A percentile compares a stretch with the other conserved stretches of the same genome.
Evolutionary conservation across 2,329 filamentous ascomycete species (phyloP).

Genomic region (Cercospora sp.): DNA sequence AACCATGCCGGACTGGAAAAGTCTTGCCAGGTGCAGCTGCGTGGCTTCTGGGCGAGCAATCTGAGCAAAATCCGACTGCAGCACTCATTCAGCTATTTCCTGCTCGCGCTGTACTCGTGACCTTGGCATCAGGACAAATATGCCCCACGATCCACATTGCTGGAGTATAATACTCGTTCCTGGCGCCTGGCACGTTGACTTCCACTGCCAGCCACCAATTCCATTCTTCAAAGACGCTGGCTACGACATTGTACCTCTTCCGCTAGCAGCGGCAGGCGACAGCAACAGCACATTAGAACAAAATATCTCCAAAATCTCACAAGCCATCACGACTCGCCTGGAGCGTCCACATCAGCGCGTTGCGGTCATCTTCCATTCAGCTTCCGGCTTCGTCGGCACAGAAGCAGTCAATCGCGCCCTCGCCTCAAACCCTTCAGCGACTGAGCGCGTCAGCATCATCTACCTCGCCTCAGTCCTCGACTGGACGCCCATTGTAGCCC

Average conservation of each 20-base stretch:
- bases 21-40: not conserved
- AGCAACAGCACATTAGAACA: constrained; percentile 9
- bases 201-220: constrained; percentile 10
- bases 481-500: not conserved
- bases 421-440: not conserved
- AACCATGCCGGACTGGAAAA: not conserved
- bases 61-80: not conserved
- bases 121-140: not conserved
- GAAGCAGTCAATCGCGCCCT: constrained; percentile 14
- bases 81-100: not conserved
- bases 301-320: not conserved
- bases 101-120: not conserved
- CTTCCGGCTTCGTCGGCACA: constrained; percentile 12
- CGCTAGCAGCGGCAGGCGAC: constrained; percentile 13
- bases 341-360: not conserved
- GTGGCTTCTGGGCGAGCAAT: not conserved
- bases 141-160: not conserved
- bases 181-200: constrained; percentile 18
- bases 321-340: not conserved
- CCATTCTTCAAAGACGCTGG: constrained; percentile 15
- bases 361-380: constrained; percentile 13
- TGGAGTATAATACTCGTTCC: constrained; percentile 15
- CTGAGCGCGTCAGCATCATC: constrained; percentile 1
- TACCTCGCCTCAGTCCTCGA: constrained; percentile 17
- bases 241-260: constrained; percentile 13